Evolutionary conservation across 305 asterid genomes (phyloP).

Genomic region (Plantago lanceolata): DNA sequence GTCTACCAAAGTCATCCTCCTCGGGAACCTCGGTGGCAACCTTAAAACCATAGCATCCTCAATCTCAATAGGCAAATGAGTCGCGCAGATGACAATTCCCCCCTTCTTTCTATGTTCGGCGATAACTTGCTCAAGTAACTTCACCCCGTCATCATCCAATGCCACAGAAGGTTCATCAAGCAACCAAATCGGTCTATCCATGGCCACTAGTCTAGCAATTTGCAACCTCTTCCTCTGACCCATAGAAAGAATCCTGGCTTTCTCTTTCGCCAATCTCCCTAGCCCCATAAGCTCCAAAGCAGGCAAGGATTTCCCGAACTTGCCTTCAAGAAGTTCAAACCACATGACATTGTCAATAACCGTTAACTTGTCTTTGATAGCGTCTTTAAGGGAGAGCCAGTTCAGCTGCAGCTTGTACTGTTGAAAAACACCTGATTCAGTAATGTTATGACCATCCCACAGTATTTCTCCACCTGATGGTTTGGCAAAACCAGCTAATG

Average conservation of each 20-base stretch:
- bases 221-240: slow-evolving; percentile 86
- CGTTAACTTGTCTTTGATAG: slow-evolving; percentile 56
- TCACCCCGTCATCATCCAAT: slow-evolving; percentile 74
- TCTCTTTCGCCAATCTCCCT: slow-evolving; percentile 63
- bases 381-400: slow-evolving; percentile 83
- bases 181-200: slow-evolving; percentile 89
- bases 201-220: slow-evolving; percentile 71
- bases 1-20: slow-evolving; percentile 70
- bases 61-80: slow-evolving; percentile 72
- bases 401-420: slow-evolving; percentile 89
- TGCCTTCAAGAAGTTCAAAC: slow-evolving; percentile 88
- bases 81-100: slow-evolving; percentile 79
- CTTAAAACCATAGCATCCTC: slow-evolving; percentile 70
- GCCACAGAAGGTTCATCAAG: slow-evolving; percentile 96
- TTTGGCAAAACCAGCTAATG: slow-evolving; percentile 75
- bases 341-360: slow-evolving; percentile 80
- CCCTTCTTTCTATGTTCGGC: slow-evolving; percentile 78
- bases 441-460: slow-evolving; percentile 82
- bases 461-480: slow-evolving; percentile 88
- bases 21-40: slow-evolving; percentile 77
- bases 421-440: slow-evolving; percentile 65
- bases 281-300: slow-evolving; percentile 87
- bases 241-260: slow-evolving; percentile 80
- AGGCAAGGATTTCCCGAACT: slow-evolving; percentile 60
- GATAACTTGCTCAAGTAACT: slow-evolving; percentile 58